A percentile compares a stretch with the other conserved stretches of the same genome.
These are phyloP conservation scores for Aspergillus cejpii DNA, from an alignment of 2,329 filamentous ascomycete species.

Conservation along the genomic window DNA sequence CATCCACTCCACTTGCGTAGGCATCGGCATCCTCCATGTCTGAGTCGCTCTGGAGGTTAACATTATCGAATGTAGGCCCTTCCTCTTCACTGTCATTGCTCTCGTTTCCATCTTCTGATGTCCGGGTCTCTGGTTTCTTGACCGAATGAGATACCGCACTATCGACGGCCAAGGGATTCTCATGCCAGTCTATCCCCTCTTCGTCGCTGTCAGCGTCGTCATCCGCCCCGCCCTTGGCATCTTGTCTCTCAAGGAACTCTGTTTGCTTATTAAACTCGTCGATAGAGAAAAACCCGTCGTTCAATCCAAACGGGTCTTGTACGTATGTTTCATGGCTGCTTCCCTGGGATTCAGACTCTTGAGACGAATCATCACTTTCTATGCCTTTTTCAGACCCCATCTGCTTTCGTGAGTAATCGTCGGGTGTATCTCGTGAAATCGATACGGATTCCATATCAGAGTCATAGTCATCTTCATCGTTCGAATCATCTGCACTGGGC, in stretches of 20 bases:
- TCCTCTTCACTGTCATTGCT: slow-evolving; percentile 50
- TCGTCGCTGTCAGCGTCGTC: slow-evolving; percentile 72
- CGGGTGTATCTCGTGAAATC: slow-evolving; percentile 7
- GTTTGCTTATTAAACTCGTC: slow-evolving; percentile 95
- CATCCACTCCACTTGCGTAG: slow-evolving; percentile 50
- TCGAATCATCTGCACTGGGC: slow-evolving; percentile 9
- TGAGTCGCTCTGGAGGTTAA: slow-evolving; percentile 59
- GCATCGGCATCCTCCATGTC: slow-evolving; percentile 59
- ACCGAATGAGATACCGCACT: neutral
- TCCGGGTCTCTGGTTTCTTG: slow-evolving; percentile 7
- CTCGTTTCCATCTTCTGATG: slow-evolving; percentile 49
- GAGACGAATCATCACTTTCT: slow-evolving; percentile 19
- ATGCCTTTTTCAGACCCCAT: slow-evolving; percentile 6
- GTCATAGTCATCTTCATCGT: slow-evolving; percentile 6
- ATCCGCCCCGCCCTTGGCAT: slow-evolving; percentile 67
- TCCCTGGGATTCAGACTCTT: slow-evolving; percentile 25
- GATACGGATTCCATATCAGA: slow-evolving; percentile 4
- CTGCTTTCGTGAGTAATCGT: slow-evolving; percentile 9
- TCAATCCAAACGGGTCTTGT: slow-evolving; percentile 74
- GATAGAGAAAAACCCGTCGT: slow-evolving; percentile 97
- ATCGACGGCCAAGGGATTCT: slow-evolving; percentile 58
- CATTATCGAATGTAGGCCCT: slow-evolving; percentile 77
- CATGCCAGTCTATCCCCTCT: slow-evolving; percentile 77
- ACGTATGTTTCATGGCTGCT: slow-evolving; percentile 50
- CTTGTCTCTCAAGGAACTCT: slow-evolving; percentile 80